Base-by-base conservation (phyloP, 495 filamentous ascomycete species). In the Extremus antarcticus region DNA sequence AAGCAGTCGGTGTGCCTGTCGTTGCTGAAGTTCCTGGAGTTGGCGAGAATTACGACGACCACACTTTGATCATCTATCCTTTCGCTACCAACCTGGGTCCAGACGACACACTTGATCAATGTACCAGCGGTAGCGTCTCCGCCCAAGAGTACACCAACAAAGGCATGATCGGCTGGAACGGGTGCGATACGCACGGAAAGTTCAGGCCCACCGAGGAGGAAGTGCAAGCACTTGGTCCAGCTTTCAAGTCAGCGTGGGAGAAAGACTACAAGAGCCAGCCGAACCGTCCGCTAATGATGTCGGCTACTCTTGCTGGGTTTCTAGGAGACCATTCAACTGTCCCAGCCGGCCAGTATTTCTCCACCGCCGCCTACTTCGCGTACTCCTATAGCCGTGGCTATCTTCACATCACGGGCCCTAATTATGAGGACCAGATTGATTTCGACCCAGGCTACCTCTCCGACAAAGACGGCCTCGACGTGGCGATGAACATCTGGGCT, bases 351-450 rank as follows among this genome's bases (percentile, higher is more conserved):
- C 72, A 76, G 32, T 75, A 71, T 56, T 40, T 71, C 23, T 61
- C 68, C 1, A 45, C 69, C 0, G 66, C 54, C 19, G 54, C 58
- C 11, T 80, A 68, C 58, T 72, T 71, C 7, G 61, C 66, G 21
- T 78, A 82, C 57, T 76, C 79, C 29, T 72, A 73, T 48, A 77
- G 77, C 2, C 76, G 78, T 1, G 79, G 79, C 9, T 65, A 69
- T 50, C 61, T 82, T 17, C 78, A 81, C 61, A 77, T 83, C 62
- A 78, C 56, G 11, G 55, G 55, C 1, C 51, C 59, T 3, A 59
- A 70, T 13, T 49, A 65, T 19, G 45, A 69, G 23, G 56, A 50
- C 17, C 56, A 57, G 9, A 60, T 71, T 35, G 62, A 67, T 10
- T 58, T 65, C 48, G 74, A 73, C 54, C 65, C 68, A 9, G 57